phyloP scores from a whole-genome alignment of 345 rosid genomes.

The Linum tenue region DNA sequence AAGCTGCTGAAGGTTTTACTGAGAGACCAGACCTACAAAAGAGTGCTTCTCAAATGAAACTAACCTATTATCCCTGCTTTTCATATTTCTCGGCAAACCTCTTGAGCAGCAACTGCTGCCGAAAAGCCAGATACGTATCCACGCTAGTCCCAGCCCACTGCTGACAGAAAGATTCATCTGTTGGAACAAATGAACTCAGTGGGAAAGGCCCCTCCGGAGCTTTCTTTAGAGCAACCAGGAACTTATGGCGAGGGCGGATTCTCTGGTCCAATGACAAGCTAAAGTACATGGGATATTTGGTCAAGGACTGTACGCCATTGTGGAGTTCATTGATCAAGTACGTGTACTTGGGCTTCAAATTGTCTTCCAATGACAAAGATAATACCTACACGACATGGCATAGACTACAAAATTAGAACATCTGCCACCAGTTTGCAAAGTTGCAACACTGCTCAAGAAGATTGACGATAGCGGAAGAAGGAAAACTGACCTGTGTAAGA shows the following conservation, averaged over 20 bases:
- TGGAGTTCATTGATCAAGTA: constrained; percentile 78
- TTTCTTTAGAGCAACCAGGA: constrained; percentile 81
- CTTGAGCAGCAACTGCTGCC: constrained; percentile 58
- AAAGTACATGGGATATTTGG: constrained; percentile 76
- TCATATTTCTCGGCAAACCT: constrained; percentile 68
- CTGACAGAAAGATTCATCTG: constrained; percentile 76
- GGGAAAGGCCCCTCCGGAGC: constrained; percentile 97
- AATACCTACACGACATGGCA: constrained; percentile 46
- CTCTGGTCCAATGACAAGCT: constrained; percentile 90
- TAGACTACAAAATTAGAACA: constrained; percentile 7
- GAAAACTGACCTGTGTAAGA: constrained; percentile 72
- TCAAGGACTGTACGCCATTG: constrained; percentile 68
- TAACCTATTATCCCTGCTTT: constrained; percentile 23
- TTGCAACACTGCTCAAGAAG: neutral
- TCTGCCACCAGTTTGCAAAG: neutral
- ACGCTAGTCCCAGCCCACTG: constrained; percentile 86
- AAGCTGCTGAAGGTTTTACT: constrained; percentile 1
- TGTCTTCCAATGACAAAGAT: constrained; percentile 83
- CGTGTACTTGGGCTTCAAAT: constrained; percentile 83
- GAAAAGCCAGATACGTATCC: constrained; percentile 73
- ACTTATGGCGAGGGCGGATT: constrained; percentile 87
- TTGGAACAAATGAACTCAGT: constrained; percentile 68
- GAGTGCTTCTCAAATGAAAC: neutral
- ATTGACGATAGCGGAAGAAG: constrained; percentile 1
- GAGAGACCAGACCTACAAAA: neutral